Percentiles rank a stretch among this genome's conserved stretches.
Conservation (phyloP, 352 stramenopile species). For the Phytophthora idaei region DNA sequence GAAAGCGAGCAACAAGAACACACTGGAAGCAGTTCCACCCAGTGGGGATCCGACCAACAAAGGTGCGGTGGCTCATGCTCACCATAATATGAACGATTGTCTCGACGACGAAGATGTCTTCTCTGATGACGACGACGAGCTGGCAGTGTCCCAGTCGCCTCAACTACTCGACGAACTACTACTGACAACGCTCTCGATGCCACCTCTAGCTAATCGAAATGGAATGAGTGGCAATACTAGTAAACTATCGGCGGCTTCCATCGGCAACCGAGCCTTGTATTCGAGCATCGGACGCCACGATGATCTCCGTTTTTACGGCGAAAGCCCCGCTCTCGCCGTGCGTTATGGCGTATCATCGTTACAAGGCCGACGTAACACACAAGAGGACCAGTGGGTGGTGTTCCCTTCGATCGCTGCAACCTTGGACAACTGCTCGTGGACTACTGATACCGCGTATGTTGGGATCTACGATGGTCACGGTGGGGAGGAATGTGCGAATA, state of each 20-base stretch:
- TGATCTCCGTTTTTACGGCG: constrained; percentile 44
- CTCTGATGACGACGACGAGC: constrained; percentile 66
- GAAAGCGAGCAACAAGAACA: constrained; percentile 54
- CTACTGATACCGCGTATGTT: constrained; percentile 50
- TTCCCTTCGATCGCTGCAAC: constrained; percentile 44
- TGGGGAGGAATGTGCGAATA: constrained; percentile 71
- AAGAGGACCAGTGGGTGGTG: constrained; percentile 78
- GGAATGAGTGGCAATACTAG: background rate
- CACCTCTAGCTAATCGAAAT: constrained; percentile 39
- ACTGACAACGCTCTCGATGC: constrained; percentile 78
- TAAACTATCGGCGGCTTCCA: background rate
- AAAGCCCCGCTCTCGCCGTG: constrained; percentile 44
- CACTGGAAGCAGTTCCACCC: constrained; percentile 24
- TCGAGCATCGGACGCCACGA: constrained; percentile 21
- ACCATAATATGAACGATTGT: constrained; percentile 12
- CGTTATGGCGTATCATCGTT: constrained; percentile 58
- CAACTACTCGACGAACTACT: constrained; percentile 76
- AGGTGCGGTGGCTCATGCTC: background rate
- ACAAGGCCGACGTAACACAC: constrained; percentile 67
- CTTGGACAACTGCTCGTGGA: constrained; percentile 22
- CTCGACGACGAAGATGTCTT: constrained; percentile 46
- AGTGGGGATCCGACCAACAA: constrained; percentile 2
- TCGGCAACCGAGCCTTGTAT: constrained; percentile 7
- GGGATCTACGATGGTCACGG: constrained; percentile 88
- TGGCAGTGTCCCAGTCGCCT: constrained; percentile 63